Percentiles rank a stretch among this genome's conserved stretches.
phyloP scores from a whole-genome alignment of 2,329 filamentous ascomycete genomes.

The Cladobotryum mycophilum region DNA sequence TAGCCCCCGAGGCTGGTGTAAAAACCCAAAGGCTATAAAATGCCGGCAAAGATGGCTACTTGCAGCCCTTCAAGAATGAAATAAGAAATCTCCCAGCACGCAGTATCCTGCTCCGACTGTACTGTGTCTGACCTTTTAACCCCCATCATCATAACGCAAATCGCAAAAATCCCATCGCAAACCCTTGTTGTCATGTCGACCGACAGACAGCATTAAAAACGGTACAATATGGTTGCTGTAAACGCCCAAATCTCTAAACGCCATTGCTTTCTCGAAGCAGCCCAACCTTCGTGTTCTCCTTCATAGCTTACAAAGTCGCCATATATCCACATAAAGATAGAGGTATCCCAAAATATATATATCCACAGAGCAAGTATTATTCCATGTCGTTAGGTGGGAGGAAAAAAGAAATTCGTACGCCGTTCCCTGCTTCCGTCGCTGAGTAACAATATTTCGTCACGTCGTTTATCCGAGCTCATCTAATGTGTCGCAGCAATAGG shows the following conservation, averaged over 20 bases:
- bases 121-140: too few relatives aligned
- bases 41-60: too few relatives aligned
- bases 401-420: constrained; percentile 2
- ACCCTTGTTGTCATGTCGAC: not conserved
- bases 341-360: constrained; percentile 7
- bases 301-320: constrained; percentile 8
- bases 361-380: constrained; percentile 9
- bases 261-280: constrained; percentile 4
- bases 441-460: constrained; percentile 10
- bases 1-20: too few relatives aligned
- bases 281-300: constrained; percentile 4
- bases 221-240: not conserved
- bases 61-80: too few relatives aligned
- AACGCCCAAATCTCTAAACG: constrained; percentile 7
- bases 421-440: constrained; percentile 4
- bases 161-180: not conserved
- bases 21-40: too few relatives aligned
- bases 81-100: too few relatives aligned
- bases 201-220: not conserved
- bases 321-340: constrained; percentile 6
- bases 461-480: constrained; percentile 8
- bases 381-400: constrained; percentile 3
- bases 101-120: too few relatives aligned
- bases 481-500: constrained; percentile 6
- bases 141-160: too few relatives aligned